Conservation (phyloP, 2,329 filamentous ascomycete genomes). For the Penicillium sp. region DNA sequence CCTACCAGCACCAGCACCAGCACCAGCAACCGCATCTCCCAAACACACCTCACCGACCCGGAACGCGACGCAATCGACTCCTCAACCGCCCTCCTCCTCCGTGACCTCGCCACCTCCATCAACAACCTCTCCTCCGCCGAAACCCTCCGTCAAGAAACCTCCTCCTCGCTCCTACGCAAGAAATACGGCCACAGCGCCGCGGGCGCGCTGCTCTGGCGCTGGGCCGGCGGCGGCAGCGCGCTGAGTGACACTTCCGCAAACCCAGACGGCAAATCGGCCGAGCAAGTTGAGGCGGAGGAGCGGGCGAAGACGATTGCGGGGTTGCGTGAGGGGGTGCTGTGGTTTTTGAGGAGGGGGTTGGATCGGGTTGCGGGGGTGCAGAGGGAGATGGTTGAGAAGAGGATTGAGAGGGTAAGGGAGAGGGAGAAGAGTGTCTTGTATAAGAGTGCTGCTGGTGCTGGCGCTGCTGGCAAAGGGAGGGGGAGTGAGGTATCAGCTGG, state of each 20-base stretch:
- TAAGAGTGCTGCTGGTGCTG: constrained; percentile 52
- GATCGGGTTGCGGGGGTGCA: constrained; percentile 78
- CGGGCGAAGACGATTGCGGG: constrained; percentile 65
- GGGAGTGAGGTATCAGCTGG: neutral
- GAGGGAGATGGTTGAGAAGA: constrained; percentile 88
- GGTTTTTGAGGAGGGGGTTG: constrained; percentile 74
- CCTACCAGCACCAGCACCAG: constrained; percentile 35
- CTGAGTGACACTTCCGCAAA: constrained; percentile 3
- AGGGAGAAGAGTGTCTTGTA: constrained; percentile 84
- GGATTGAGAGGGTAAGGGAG: constrained; percentile 81
- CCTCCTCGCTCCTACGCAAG: constrained; percentile 68
- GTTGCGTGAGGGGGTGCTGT: constrained; percentile 80
- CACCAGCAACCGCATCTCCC: constrained; percentile 39
- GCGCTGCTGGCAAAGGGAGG: constrained; percentile 18
- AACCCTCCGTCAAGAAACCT: constrained; percentile 75
- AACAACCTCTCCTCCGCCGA: constrained; percentile 79
- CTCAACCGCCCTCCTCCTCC: constrained; percentile 80
- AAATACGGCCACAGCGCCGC: constrained; percentile 62
- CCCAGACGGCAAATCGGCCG: constrained; percentile 58
- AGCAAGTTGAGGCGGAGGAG: constrained; percentile 74
- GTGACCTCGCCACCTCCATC: constrained; percentile 82
- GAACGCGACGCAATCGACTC: constrained; percentile 87
- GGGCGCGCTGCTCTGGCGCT: constrained; percentile 50
- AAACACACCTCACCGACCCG: constrained; percentile 67
- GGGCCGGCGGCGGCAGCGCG: constrained; percentile 58